Evolutionary conservation across 345 rosid genomes (phyloP).

Genomic region (Aegle marmelos): DNA sequence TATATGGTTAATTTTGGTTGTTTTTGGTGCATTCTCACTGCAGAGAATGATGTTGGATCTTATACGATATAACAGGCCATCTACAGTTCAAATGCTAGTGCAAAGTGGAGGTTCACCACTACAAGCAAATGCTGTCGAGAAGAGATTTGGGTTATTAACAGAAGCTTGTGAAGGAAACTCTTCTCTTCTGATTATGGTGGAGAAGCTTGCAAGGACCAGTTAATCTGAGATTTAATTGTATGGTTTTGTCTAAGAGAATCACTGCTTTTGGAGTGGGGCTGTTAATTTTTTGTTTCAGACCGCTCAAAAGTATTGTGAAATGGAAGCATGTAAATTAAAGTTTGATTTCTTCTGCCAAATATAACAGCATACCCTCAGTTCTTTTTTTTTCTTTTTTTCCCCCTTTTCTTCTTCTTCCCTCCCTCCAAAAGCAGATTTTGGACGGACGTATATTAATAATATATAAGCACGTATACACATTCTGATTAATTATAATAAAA

Average conservation of each 20-base stretch:
- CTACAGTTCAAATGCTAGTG: slow-evolving; percentile 8
- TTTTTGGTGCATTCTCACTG: slow-evolving; percentile 6
- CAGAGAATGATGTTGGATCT: slow-evolving; percentile 78
- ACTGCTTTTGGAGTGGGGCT: background rate
- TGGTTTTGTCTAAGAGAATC: background rate
- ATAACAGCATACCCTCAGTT: no score
- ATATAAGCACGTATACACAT: no score
- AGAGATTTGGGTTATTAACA: slow-evolving; percentile 44
- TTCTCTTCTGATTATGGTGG: slow-evolving; percentile 50
- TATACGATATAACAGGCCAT: slow-evolving; percentile 32
- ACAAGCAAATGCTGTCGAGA: slow-evolving; percentile 12
- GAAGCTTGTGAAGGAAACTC: slow-evolving; percentile 69
- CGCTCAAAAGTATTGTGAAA: background rate
- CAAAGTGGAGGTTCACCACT: slow-evolving; percentile 23
- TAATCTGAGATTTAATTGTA: background rate
- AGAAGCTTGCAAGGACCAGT: slow-evolving; percentile 37
- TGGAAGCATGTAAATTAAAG: background rate
- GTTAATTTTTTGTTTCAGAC: background rate
- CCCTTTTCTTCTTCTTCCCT: no score
- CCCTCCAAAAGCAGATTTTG: no score
- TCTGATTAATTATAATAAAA: no score
- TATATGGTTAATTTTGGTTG: background rate
- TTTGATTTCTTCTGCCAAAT: no score
- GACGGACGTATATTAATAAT: no score
- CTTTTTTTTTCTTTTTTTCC: no score